phyloP scores from a whole-genome alignment of 176 grass and related monocot genomes.

The Musa beccarii region DNA sequence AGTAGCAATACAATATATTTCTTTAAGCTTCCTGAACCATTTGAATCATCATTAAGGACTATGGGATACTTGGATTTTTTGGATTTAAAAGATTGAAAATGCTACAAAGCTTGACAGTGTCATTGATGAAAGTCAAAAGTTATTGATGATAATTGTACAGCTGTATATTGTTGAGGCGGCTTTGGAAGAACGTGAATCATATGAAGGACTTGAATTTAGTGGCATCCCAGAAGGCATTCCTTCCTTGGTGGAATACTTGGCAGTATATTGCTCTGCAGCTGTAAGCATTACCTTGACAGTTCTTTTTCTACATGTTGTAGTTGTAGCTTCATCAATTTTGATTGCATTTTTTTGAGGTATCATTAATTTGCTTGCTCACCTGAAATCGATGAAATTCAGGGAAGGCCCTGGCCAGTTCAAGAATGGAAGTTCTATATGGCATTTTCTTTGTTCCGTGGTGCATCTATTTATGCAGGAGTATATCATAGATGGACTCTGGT shows the following conservation, averaged over 20 bases:
- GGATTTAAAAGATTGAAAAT: neutral
- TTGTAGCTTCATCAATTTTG: neutral
- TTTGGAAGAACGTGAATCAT: slow-evolving; percentile 27
- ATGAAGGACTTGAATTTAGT: slow-evolving; percentile 57
- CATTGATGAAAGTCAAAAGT: neutral
- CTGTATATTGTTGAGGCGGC: slow-evolving; percentile 54
- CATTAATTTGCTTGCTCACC: neutral
- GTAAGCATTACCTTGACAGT: slow-evolving; percentile 36
- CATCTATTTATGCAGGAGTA: slow-evolving; percentile 84
- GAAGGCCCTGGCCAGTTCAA: slow-evolving; percentile 67
- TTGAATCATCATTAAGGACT: neutral
- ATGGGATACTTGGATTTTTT: neutral
- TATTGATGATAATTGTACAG: slow-evolving; percentile 24
- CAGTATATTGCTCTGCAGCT: slow-evolving; percentile 59
- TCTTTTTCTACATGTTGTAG: neutral
- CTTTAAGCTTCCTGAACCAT: too few relatives aligned
- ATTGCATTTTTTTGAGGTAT: neutral
- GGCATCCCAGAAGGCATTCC: slow-evolving; percentile 83
- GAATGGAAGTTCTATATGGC: slow-evolving; percentile 88
- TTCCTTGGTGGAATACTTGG: slow-evolving; percentile 73
- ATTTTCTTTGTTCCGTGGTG: slow-evolving; percentile 84
- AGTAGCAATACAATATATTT: too few relatives aligned
- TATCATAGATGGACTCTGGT: slow-evolving; percentile 97
- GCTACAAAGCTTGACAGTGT: too few relatives aligned
- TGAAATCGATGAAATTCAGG: slow-evolving; percentile 34